Evolutionary conservation across 2,329 filamentous ascomycete genomes (phyloP).

Genomic region (Chaetomium olivaceum): DNA sequence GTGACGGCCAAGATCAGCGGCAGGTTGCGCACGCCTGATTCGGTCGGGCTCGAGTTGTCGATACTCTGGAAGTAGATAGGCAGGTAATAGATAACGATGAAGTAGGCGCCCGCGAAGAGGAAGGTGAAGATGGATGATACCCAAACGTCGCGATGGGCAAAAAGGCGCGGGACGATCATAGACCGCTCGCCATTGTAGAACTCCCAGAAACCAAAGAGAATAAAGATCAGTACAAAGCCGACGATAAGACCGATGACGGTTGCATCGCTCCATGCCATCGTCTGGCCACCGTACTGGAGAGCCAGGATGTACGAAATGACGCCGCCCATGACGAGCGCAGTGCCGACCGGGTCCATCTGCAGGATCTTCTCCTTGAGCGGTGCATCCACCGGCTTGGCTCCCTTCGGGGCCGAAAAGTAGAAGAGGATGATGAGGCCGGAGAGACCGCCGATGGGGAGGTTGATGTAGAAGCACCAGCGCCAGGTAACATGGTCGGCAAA

Average conservation of each 20-base stretch:
- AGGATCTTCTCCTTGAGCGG: constrained; percentile 44
- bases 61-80: constrained; percentile 48
- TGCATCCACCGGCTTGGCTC: constrained; percentile 39
- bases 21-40: constrained; percentile 42
- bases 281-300: constrained; percentile 47
- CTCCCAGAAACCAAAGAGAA: constrained; percentile 34
- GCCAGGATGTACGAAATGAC: constrained; percentile 47
- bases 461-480: constrained; percentile 34
- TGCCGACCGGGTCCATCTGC: constrained; percentile 45
- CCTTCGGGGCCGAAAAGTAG: constrained; percentile 40
- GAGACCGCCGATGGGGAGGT: constrained; percentile 31
- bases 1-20: constrained; percentile 36
- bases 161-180: constrained; percentile 40
- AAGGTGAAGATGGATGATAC: constrained; percentile 37
- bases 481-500: constrained; percentile 29
- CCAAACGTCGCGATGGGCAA: constrained; percentile 38
- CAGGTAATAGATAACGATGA: constrained; percentile 43
- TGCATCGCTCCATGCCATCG: constrained; percentile 40
- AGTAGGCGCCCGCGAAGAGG: constrained; percentile 41
- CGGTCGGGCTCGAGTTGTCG: constrained; percentile 38
- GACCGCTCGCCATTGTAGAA: constrained; percentile 42
- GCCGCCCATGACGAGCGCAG: constrained; percentile 41
- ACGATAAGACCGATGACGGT: constrained; percentile 43
- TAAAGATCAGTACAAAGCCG: constrained; percentile 38
- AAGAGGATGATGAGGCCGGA: constrained; percentile 26